Evolutionary conservation across 2,329 filamentous ascomycete genomes (phyloP), one percentile per base, ranked within the genome.

Genomic region (Phialocephala subalpina): DNA sequence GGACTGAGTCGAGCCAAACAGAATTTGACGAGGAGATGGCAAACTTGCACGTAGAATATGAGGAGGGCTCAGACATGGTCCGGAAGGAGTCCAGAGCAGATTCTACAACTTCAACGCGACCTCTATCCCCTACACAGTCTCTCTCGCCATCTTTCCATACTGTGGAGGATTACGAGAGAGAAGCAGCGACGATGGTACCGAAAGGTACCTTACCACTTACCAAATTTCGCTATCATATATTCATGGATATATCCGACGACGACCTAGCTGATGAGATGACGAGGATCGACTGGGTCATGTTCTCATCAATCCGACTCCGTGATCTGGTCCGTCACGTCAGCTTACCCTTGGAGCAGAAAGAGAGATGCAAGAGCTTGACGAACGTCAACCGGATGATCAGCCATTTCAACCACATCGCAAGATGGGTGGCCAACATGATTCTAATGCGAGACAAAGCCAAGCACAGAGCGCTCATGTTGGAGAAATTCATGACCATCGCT

Each of bases 221-320:
- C 72, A 98, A 98, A 78, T 83, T 90, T 49, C 92, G 96, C 67
- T 99, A 96, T 84, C 93, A 94, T 71, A 88, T 91, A 60, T 92
- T 98, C 71, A 97, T 98, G 90, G 92, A 92, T 40, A 90, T 91
- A 27, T 85, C 92, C 0, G 91, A 97, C 61, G 92, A 97, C 67
- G 88, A 93, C 58, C 90, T 98, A 71, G 95, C 95, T 18, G 90
- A 91, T 66, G 96, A 99, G 78, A 86, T 99, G 74, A 98, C 96
- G 3, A 87, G 95, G 67, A 97, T 99, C 63, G 96, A 99, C 80
- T 98, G 95, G 95, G 90, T 97, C 78, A 96, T 98, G 91, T 98
- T 97, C 78, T 97, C 92, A 60, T 94, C 94, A 0, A 97, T 98
- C 68, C 90, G 93, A 29, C 92, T 97, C 63, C 92, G 96, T 65